Base-by-base conservation (phyloP, 331 rosid genomes). In the Spiraea crenata region DNA sequence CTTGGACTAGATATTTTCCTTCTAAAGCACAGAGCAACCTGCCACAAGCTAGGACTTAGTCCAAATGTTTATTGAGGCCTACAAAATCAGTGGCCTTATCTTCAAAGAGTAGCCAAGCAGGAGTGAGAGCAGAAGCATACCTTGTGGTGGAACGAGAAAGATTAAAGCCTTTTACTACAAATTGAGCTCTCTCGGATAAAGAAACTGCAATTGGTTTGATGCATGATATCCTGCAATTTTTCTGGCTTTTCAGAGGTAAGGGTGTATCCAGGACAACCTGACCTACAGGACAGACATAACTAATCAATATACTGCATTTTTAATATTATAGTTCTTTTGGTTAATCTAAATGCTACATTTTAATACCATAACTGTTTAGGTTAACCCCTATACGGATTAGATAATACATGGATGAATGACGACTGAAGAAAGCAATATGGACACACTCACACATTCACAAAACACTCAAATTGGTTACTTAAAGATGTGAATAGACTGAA, bases 1-100 rank as follows among this genome's bases (percentile, higher is more conserved):
- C 86, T 63, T 85, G 89, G 77, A 73, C 84, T 65, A 92, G 82
- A 88, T 88, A 90, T 74, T 86, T 82, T 74, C 98, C 98, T 85
- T 92, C 98, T 71, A 88, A 87, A 5, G 93, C 90, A 69, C 96
- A 90, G 20, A 85, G 88, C 80, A 92, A 71, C 96, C 98, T 92
- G 90, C 17, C 42, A 67, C 46, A 19, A 15, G 59, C 61, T 72
- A 67, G 25, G 59, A 34, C 19, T 75, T 50, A 75, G 58, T 46
- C 17, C 65, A 16, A 9, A 35, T 57, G 46, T 56, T 39, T 16
- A 45, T 10, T 57, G 31, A 25, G 44, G 39, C 5, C 34, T 40
- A 15, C 55, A 25, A 14, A 37, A 35, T 37, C 12, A 59, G 9
- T 35, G 6, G 13, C 2, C 1, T 37, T 35, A 35, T 39, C 7